Evolutionary conservation across 2,329 filamentous ascomycete species (phyloP), one percentile per base, ranked within the genome.

Genomic region (Beauveria sp.): DNA sequence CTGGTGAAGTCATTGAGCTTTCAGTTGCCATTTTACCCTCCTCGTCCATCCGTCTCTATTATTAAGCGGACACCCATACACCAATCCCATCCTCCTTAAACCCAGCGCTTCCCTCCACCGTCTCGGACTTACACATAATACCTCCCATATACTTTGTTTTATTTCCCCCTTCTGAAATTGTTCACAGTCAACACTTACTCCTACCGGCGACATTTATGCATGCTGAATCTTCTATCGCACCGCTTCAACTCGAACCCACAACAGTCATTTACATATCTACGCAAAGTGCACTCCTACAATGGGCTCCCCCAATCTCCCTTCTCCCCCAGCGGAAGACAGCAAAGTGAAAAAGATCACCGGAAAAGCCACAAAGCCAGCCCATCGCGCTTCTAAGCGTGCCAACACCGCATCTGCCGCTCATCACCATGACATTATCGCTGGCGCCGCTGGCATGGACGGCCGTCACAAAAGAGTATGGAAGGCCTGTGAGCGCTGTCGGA

Each of bases 391-490:
- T 46, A 84, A 84, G 69, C 78, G 80, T 63, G 75, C 80, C 65
- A 73, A 74, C 41, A 72, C 65, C 51, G 69, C 70, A 41, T 69
- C 73, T 47, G 68, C 70, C 30, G 65, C 69, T 47, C 73, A 72
- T 62, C 73, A 75, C 62, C 74, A 77, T 58, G 73, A 76, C 56
- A 71, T 74, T 62, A 61, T 71, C 48, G 63, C 69, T 47, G 68
- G 73, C 59, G 67, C 65, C 51, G 64, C 67, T 61, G 73, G 73
- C 46, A 74, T 80, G 65, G 83, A 86, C 65, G 80, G 79, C 53
- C 77, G 84, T 64, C 83, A 86, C 68, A 87, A 86, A 75, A 76
- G 84, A 65, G 84, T 86, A 59, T 86, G 84, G 84, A 87, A 87
- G 70, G 84, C 84, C 20, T 87, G 84, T 65, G 84, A 87, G 72